phyloP scores from a whole-genome alignment of 176 grass and related monocot species.

The Oryza brachyantha region DNA sequence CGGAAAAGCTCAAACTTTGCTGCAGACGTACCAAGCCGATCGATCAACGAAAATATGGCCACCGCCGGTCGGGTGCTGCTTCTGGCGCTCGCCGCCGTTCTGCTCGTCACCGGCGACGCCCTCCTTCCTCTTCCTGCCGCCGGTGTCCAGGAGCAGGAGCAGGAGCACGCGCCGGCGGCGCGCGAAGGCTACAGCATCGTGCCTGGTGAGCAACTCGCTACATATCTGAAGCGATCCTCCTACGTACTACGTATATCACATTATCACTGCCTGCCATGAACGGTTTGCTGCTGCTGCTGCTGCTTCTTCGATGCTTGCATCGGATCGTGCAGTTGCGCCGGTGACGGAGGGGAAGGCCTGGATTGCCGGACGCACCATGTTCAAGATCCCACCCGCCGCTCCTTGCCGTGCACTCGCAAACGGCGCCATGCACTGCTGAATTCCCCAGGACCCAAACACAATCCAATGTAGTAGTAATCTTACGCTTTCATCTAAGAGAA shows the following conservation, averaged over 20 bases:
- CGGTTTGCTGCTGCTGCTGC: too few species aligned
- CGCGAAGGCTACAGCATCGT: background rate
- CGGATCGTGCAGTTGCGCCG: background rate
- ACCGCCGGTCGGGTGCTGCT: background rate
- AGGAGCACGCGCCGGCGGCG: too few species aligned
- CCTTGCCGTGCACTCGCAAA: background rate
- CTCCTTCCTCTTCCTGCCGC: background rate
- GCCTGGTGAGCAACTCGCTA: background rate
- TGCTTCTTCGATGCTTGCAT: too few species aligned
- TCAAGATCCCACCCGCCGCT: conserved; percentile 19
- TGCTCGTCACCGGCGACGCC: background rate
- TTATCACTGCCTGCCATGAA: too few species aligned
- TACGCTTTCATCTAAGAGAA: too few species aligned
- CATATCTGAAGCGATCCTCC: too few species aligned
- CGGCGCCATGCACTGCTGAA: background rate
- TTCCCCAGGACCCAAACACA: too few species aligned
- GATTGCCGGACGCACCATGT: background rate
- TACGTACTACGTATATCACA: too few species aligned
- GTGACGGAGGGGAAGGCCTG: conserved; percentile 24
- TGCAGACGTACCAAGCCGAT: background rate
- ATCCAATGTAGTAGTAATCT: too few species aligned
- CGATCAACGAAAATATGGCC: too few species aligned
- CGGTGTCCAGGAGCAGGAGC: background rate
- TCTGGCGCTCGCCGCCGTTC: background rate
- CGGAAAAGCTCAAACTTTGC: background rate